Evolutionary conservation across 345 rosid species (phyloP).

Genomic region (Carallia pectinifolia): DNA sequence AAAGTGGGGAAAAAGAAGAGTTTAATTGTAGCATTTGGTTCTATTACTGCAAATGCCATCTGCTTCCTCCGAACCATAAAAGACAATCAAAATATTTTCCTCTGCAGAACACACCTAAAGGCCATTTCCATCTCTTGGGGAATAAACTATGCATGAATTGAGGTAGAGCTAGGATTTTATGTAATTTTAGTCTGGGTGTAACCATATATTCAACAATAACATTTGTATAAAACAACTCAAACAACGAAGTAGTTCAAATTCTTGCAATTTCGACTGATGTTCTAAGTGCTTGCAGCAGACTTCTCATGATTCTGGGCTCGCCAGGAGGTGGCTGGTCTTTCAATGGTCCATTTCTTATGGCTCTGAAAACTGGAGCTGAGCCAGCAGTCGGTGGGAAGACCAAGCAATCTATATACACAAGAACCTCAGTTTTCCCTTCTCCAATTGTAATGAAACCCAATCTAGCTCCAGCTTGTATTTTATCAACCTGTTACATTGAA

Average conservation of each 20-base stretch:
- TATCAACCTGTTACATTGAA: conserved; percentile 59
- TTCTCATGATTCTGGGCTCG: conserved; percentile 92
- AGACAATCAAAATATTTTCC: not conserved
- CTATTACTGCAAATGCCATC: too few relatives aligned
- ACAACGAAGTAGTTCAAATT: conserved; percentile 23
- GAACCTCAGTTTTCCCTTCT: conserved; percentile 75
- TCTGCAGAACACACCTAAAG: not conserved
- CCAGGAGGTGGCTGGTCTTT: conserved; percentile 79
- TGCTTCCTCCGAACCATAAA: not conserved
- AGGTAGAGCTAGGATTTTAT: not conserved
- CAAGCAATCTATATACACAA: conserved; percentile 80
- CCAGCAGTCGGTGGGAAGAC: conserved; percentile 50
- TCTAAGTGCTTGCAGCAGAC: conserved; percentile 73
- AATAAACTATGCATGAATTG: not conserved
- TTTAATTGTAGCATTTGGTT: too few relatives aligned
- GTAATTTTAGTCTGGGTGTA: not conserved
- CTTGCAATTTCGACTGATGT: conserved; percentile 70
- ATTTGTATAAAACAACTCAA: not conserved
- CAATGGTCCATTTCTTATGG: conserved; percentile 61
- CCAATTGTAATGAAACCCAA: conserved; percentile 74
- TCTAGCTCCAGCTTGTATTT: conserved; percentile 75
- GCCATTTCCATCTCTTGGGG: not conserved
- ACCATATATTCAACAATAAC: not conserved
- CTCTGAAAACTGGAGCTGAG: conserved; percentile 65
- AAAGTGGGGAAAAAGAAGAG: too few relatives aligned